phyloP scores from a whole-genome alignment of 176 grass and related monocot species.

The Rhynchospora breviuscula region DNA sequence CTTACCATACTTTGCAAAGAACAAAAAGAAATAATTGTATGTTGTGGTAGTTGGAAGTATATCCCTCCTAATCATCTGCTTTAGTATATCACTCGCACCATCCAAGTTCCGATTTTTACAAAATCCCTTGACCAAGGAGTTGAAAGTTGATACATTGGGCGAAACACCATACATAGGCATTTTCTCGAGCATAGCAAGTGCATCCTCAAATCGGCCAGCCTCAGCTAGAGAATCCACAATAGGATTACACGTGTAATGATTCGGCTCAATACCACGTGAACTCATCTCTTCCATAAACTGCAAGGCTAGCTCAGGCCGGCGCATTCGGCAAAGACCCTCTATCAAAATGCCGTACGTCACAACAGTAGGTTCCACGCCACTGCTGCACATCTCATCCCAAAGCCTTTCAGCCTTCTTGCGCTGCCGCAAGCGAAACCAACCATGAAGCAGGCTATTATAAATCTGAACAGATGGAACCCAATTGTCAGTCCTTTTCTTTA shows the following conservation, averaged over 20 bases:
- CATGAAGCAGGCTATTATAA: constrained; percentile 71
- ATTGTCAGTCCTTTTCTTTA: constrained; percentile 24
- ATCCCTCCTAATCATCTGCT: constrained; percentile 48
- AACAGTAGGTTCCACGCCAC: constrained; percentile 49
- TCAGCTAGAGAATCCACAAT: constrained; percentile 51
- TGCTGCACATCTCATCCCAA: constrained; percentile 54
- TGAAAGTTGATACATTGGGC: constrained; percentile 70
- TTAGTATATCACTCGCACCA: constrained; percentile 55
- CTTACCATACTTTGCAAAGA: constrained; percentile 46
- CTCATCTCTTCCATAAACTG: constrained; percentile 56
- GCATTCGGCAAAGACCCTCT: constrained; percentile 56
- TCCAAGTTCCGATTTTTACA: constrained; percentile 61
- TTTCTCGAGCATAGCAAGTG: constrained; percentile 68
- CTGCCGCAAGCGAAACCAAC: constrained; percentile 53
- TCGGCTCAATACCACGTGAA: constrained; percentile 37
- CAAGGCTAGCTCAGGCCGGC: constrained; percentile 50
- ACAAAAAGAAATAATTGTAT: constrained; percentile 76
- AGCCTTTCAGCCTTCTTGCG: constrained; percentile 51
- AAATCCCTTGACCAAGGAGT: constrained; percentile 62
- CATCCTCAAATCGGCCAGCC: constrained; percentile 55
- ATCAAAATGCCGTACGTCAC: constrained; percentile 75
- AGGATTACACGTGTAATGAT: constrained; percentile 64
- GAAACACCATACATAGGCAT: constrained; percentile 66
- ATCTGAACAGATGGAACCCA: constrained; percentile 38
- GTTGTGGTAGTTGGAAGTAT: constrained; percentile 62